Percentiles rank a stretch among this genome's conserved stretches.
These are phyloP conservation scores for Saccharomyces jurei DNA, from an alignment of 805 yeast genomes.

Conservation along the genomic window DNA sequence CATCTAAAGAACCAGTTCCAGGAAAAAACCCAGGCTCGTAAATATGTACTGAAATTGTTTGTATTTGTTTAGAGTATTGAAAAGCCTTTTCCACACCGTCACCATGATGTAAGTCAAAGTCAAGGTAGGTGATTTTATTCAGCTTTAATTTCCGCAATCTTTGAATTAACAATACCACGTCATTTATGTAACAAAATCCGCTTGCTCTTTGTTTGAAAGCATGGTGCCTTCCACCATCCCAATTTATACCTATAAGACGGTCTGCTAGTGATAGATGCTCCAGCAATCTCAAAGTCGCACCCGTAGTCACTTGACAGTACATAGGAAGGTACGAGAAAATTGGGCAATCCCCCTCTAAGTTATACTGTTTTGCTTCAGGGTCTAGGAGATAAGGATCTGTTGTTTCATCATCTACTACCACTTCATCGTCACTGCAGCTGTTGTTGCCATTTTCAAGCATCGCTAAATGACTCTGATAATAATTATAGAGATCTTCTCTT, in stretches of 20 bases:
- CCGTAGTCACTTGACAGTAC: constrained; percentile 45
- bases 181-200: constrained; percentile 71
- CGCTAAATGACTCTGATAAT: constrained; percentile 4
- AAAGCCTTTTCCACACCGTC: constrained; percentile 72
- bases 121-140: constrained; percentile 49
- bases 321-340: constrained; percentile 44
- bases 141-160: constrained; percentile 39
- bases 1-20: constrained; percentile 49
- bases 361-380: constrained; percentile 31
- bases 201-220: constrained; percentile 46
- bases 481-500: constrained; percentile 9
- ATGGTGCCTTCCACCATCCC: constrained; percentile 81
- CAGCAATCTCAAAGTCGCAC: constrained; percentile 50
- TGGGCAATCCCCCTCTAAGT: constrained; percentile 58
- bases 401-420: background rate
- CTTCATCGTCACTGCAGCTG: background rate
- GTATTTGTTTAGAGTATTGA: constrained; percentile 43
- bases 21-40: constrained; percentile 65
- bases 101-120: constrained; percentile 72
- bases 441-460: background rate
- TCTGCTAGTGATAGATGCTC: constrained; percentile 24
- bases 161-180: constrained; percentile 50
- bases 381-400: constrained; percentile 1
- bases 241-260: constrained; percentile 45
- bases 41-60: constrained; percentile 58